Conservation (phyloP, 2,329 filamentous ascomycete genomes). For the Beauveria sp. region DNA sequence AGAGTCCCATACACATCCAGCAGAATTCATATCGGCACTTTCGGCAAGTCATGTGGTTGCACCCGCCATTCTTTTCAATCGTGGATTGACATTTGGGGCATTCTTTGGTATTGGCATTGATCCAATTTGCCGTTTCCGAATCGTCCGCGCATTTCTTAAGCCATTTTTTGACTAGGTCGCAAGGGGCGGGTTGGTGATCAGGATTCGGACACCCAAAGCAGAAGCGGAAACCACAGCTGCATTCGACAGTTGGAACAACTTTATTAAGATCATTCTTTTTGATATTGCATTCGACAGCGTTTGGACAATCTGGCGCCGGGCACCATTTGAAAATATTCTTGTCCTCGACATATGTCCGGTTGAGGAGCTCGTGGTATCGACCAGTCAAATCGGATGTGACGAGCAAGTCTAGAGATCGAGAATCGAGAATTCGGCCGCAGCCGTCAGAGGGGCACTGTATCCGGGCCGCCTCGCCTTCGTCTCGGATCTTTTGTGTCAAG, state of each 20-base stretch:
- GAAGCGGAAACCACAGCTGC: conserved; percentile 76
- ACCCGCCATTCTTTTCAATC: conserved; percentile 97
- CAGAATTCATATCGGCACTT: conserved; percentile 97
- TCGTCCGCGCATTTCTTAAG: conserved; percentile 98
- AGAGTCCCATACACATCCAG: conserved; percentile 99
- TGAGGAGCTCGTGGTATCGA: conserved; percentile 78
- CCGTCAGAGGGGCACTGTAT: conserved; percentile 88
- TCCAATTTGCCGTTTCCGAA: conserved; percentile 98
- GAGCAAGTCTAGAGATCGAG: conserved; percentile 75
- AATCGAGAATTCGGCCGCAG: conserved; percentile 86
- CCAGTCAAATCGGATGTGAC: conserved; percentile 47
- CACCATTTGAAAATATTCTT: conserved; percentile 96
- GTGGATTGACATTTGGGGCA: conserved; percentile 94
- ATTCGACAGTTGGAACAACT: conserved; percentile 85
- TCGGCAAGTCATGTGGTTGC: conserved; percentile 95
- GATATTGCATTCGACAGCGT: conserved; percentile 79
- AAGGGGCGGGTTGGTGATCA: conserved; percentile 92
- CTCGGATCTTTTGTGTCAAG: conserved; percentile 82
- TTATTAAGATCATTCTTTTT: conserved; percentile 80
- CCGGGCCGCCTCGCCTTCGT: conserved; percentile 88
- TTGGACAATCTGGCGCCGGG: conserved; percentile 92
- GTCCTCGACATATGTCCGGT: conserved; percentile 93
- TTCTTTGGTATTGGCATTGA: conserved; percentile 97
- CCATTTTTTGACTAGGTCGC: conserved; percentile 87
- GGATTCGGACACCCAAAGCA: conserved; percentile 89